These are phyloP conservation scores for Solanum infundibuliforme DNA, from an alignment of 257 asterid species.

Conservation along the genomic window DNA sequence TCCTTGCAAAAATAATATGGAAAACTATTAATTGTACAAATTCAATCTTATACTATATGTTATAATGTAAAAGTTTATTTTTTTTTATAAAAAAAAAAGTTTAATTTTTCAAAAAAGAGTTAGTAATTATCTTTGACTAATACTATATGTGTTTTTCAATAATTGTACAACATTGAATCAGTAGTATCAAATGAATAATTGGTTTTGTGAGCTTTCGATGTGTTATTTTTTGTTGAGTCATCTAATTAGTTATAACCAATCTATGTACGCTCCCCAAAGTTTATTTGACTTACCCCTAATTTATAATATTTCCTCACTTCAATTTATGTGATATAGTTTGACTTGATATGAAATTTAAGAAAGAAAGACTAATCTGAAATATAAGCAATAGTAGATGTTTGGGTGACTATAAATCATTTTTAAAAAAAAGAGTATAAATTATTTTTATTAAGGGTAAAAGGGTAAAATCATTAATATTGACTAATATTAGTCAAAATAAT, in stretches of 20 bases:
- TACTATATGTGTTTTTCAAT: too few relatives aligned
- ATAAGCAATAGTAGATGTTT: too few relatives aligned
- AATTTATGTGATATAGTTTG: neutral
- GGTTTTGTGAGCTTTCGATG: too few relatives aligned
- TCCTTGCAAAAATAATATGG: neutral
- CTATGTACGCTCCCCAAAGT: too few relatives aligned
- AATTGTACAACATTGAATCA: too few relatives aligned
- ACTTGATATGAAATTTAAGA: neutral
- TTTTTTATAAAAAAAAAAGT: neutral
- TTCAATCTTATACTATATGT: neutral
- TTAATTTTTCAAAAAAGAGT: neutral
- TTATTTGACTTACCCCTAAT: neutral
- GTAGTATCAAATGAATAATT: too few relatives aligned
- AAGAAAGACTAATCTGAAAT: too few relatives aligned
- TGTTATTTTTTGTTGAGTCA: too few relatives aligned
- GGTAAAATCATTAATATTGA: neutral
- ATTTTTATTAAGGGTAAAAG: neutral
- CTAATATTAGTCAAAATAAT: neutral
- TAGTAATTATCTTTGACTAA: too few relatives aligned
- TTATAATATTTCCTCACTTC: too few relatives aligned
- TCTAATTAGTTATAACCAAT: too few relatives aligned
- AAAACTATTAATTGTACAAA: neutral
- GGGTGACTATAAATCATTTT: neutral
- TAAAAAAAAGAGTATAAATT: accelerated
- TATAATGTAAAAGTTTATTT: neutral